phyloP scores from a whole-genome alignment of 1,284 basidiomycete species.

The Wolfiporia cocos region DNA sequence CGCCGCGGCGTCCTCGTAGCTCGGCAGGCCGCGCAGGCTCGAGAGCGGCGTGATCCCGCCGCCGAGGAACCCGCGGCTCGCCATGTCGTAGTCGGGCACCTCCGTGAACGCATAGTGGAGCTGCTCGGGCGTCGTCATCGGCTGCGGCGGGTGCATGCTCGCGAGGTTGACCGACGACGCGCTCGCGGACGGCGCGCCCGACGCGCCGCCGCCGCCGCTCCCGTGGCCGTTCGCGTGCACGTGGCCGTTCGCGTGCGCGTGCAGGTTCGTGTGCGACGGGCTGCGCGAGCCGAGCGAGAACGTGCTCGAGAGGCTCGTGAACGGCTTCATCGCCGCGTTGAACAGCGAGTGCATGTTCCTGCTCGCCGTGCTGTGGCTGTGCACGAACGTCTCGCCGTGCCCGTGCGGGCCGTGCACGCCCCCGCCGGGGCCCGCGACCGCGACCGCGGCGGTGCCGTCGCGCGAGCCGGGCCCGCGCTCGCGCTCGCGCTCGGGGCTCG shows the following conservation, averaged over 20 bases:
- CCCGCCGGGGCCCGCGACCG: constrained; percentile 11
- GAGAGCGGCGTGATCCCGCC: constrained; percentile 80
- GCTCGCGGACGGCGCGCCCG: constrained; percentile 8
- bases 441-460: no score
- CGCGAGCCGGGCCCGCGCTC: constrained; percentile 30
- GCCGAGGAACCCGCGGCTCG: constrained; percentile 74
- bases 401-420: constrained; percentile 10
- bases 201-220: background rate
- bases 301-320: constrained; percentile 34
- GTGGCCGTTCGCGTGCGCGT: constrained; percentile 8
- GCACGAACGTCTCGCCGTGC: constrained; percentile 42
- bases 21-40: constrained; percentile 68
- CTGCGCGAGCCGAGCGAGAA: constrained; percentile 30
- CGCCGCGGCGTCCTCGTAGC: constrained; percentile 60
- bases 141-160: constrained; percentile 18
- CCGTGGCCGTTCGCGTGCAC: constrained; percentile 13
- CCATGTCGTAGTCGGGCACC: constrained; percentile 79
- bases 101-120: constrained; percentile 60
- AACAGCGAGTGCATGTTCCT: constrained; percentile 48
- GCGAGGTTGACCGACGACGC: constrained; percentile 14
- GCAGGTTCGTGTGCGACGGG: constrained; percentile 29
- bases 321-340: constrained; percentile 58
- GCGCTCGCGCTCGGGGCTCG: constrained; percentile 39
- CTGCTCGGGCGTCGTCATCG: constrained; percentile 32
- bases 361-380: constrained; percentile 41